phyloP scores from a whole-genome alignment of 768 basidiomycete genomes.

The Boletus reticulatus region DNA sequence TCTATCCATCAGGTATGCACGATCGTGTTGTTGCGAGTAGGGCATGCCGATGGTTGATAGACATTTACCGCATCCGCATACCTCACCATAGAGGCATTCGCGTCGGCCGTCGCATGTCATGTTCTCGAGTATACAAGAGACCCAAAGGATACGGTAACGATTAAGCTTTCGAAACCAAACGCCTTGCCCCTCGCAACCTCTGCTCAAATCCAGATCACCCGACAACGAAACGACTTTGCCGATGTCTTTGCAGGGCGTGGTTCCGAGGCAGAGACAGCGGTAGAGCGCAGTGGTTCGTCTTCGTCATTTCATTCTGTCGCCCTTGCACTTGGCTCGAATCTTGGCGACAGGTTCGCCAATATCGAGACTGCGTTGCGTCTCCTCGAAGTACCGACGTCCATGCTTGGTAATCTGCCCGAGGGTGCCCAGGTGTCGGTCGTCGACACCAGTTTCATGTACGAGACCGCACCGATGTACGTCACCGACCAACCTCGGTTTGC shows the following conservation, averaged over 20 bases:
- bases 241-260: not conserved
- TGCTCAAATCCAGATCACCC: conserved; percentile 59
- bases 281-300: too few relatives aligned
- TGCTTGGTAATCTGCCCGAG: conserved; percentile 22
- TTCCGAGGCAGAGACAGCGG: too few relatives aligned
- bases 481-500: conserved; percentile 85
- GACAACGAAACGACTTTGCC: conserved; percentile 40
- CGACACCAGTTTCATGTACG: conserved; percentile 88
- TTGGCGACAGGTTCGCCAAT: conserved; percentile 83
- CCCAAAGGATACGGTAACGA: conserved; percentile 35
- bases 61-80: conserved; percentile 47
- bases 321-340: conserved; percentile 86
- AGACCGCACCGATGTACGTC: conserved; percentile 95
- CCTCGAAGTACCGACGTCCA: conserved; percentile 51
- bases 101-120: conserved; percentile 50
- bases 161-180: conserved; percentile 68
- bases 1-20: conserved; percentile 28
- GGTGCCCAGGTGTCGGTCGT: conserved; percentile 43
- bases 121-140: conserved; percentile 36
- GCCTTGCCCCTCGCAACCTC: conserved; percentile 67
- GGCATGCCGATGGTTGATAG: conserved; percentile 31
- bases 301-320: conserved; percentile 41
- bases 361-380: conserved; percentile 75
- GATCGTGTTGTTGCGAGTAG: not conserved
- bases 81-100: conserved; percentile 70